Evolutionary conservation across 2,329 filamentous ascomycete genomes (phyloP), one percentile per base, ranked within the genome.

Genomic region (Talaromyces albobiverticillius): DNA sequence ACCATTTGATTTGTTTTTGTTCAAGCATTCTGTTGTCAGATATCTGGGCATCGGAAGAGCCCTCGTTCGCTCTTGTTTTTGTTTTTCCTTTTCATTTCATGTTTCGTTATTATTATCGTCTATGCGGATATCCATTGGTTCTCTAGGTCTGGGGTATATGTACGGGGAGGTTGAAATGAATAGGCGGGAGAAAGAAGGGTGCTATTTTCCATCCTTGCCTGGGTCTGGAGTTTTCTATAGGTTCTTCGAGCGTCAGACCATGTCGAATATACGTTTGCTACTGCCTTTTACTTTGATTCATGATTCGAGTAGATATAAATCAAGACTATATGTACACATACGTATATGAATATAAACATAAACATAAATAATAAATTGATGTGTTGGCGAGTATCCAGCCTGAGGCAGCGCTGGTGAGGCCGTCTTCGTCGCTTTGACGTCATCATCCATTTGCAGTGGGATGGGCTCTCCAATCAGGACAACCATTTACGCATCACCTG

Each of bases 121-220:
- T 58, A 53, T 54, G 55, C 53, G 52, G 57, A 58, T 59, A 58
- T 54, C 49, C 51, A 56, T 53, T 54, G 34, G 45, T 49, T 65
- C 63, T 65, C 66, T 63, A 59, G 59, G 61, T 59, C 20, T 60
- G 62, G 66, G 62, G 68, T 61, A 66, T 58, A 64, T 59, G 61
- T 58, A 61, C 61, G 41, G 53, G 47, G 46, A 67, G 57, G 62
- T 64, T 61, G 41, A 52, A 45, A 46, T 52, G 50, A 22, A 45
- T 22, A 36, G 48, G 40, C 36, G 23, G 36, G 43, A 46, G n/a
- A 16, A 20, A 26, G 16, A 10, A 32, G 22, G 34, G 26, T 48
- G 22, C 7, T 25, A 26, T 42, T 18, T 32, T n/a, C 26, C 34
- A 18, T 31, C 51, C 43, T 54, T 25, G 26, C 46, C 46, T 46